These are phyloP conservation scores for Kingdonia uniflora DNA, from an alignment of 164 flowering plant genomes.

Conservation along the genomic window DNA sequence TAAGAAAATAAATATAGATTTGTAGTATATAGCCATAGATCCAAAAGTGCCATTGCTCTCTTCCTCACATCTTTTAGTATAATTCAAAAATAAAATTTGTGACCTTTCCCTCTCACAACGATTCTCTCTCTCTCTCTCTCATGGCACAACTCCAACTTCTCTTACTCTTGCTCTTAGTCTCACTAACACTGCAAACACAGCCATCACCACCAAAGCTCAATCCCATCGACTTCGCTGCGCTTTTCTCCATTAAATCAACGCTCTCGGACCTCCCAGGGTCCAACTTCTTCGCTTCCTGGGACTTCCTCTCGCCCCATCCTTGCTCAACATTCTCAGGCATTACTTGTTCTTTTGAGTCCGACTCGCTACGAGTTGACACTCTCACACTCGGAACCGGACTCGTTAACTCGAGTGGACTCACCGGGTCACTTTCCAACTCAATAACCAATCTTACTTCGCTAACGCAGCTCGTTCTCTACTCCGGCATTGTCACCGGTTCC, in stretches of 20 bases:
- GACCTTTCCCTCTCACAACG: too few relatives aligned
- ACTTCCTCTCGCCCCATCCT: constrained; percentile 24
- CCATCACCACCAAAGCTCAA: constrained; percentile 11
- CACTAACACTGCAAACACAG: too few relatives aligned
- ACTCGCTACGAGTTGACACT: constrained; percentile 14
- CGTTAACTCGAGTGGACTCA: constrained; percentile 45
- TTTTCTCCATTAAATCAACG: constrained; percentile 20
- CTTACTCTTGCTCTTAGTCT: too few relatives aligned
- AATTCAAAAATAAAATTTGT: too few relatives aligned
- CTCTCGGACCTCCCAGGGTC: constrained; percentile 27
- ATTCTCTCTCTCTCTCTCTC: too few relatives aligned
- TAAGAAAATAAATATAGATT: too few relatives aligned
- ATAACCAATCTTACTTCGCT: constrained; percentile 38
- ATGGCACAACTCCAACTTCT: too few relatives aligned
- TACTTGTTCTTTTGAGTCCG: too few relatives aligned
- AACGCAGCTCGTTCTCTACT: constrained; percentile 46
- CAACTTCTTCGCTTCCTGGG: constrained; percentile 24
- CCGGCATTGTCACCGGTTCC: constrained; percentile 60
- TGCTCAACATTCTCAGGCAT: constrained; percentile 23
- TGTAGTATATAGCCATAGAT: too few relatives aligned
- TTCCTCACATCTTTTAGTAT: too few relatives aligned
- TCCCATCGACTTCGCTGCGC: constrained; percentile 27
- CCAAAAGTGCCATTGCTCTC: too few relatives aligned
- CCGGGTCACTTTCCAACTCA: constrained; percentile 43
- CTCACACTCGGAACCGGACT: constrained; percentile 46